Percentiles rank a stretch among this genome's conserved stretches.
phyloP scores from a whole-genome alignment of 2,329 filamentous ascomycete genomes.

The Calycina marina region DNA sequence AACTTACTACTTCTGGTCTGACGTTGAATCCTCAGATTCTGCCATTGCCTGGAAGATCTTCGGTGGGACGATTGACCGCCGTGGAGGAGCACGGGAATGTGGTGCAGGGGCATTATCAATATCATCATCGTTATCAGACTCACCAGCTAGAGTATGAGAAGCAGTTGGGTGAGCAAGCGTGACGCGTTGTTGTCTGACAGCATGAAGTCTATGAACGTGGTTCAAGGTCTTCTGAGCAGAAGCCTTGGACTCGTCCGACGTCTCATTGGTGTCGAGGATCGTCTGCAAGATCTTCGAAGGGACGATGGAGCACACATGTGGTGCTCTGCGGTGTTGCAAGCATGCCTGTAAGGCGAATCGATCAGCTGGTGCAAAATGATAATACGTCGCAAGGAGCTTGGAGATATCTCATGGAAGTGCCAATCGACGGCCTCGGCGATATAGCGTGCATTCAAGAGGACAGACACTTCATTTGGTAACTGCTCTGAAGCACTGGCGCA shows the following conservation, averaged over 20 bases:
- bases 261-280: constrained; percentile 3
- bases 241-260: constrained; percentile 3
- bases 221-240: constrained; percentile 5
- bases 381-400: too few species aligned
- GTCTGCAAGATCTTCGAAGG: constrained; percentile 4
- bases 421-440: too few species aligned
- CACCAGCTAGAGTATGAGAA: background rate
- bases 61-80: constrained; percentile 3
- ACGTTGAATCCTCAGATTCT: constrained; percentile 1
- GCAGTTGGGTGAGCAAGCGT: background rate
- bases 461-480: too few species aligned
- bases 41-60: constrained; percentile 4
- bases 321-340: background rate
- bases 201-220: constrained; percentile 4
- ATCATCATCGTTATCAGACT: background rate
- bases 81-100: constrained; percentile 1
- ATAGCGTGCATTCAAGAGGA: too few species aligned
- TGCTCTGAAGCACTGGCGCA: too few species aligned
- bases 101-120: background rate
- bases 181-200: background rate
- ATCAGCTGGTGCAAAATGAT: too few species aligned
- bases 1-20: constrained; percentile 2
- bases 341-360: too few species aligned
- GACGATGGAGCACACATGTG: constrained; percentile 4
- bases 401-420: too few species aligned